Evolutionary conservation across 306 rosid genomes (phyloP).

Genomic region (Prunus campanulata): DNA sequence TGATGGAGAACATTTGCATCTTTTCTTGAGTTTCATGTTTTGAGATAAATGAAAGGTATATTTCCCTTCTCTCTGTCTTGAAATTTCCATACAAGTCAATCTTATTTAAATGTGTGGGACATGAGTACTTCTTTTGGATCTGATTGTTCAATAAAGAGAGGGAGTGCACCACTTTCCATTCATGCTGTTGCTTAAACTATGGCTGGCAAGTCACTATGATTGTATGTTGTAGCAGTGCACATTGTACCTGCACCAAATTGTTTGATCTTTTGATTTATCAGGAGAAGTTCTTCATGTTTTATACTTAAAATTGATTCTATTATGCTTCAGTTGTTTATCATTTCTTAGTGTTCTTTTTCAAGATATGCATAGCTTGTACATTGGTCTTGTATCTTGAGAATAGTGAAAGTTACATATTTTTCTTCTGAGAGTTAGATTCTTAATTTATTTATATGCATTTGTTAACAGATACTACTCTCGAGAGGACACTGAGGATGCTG

Average conservation of each 20-base stretch:
- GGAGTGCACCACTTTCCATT: neutral
- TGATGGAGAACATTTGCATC: neutral
- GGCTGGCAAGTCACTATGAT: neutral
- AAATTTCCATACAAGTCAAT: neutral
- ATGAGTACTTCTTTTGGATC: neutral
- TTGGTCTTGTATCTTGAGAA: conserved; percentile 3
- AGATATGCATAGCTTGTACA: neutral
- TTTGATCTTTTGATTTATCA: neutral
- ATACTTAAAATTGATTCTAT: neutral
- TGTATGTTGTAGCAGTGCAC: neutral
- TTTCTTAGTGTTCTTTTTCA: neutral
- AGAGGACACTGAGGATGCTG: conserved; percentile 94
- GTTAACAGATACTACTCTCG: conserved; percentile 76
- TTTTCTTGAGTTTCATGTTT: neutral
- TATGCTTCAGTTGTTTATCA: neutral
- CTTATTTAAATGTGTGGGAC: neutral
- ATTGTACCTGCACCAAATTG: neutral
- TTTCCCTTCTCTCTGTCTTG: neutral
- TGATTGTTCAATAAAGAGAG: neutral
- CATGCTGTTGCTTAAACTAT: neutral
- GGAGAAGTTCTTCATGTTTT: neutral
- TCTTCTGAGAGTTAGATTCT: neutral
- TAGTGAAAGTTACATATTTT: neutral
- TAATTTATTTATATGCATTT: neutral
- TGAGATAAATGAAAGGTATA: neutral